Evolutionary conservation across 2,329 filamentous ascomycete genomes (phyloP).

Genomic region (Canariomyces notabilis): DNA sequence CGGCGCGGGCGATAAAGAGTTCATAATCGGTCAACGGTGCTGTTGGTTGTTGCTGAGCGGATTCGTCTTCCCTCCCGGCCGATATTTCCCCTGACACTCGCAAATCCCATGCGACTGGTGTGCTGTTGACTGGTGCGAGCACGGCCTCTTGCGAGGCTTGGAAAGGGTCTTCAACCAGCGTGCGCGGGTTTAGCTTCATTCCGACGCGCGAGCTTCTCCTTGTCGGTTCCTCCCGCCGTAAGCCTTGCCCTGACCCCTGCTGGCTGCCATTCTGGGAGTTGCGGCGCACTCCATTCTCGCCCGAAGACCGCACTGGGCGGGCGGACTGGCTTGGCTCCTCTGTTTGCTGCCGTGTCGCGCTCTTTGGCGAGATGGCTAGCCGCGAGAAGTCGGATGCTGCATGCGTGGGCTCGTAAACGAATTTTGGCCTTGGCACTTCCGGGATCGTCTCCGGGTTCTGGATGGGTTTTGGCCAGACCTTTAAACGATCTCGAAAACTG

Average conservation of each 20-base stretch:
- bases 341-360: slow-evolving; percentile 1
- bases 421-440: slow-evolving; percentile 17
- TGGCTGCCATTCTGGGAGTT: not conserved
- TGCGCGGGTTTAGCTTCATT: slow-evolving; percentile 7
- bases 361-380: slow-evolving; percentile 18
- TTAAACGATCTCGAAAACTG: slow-evolving; percentile 24
- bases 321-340: not conserved
- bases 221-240: not conserved
- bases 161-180: slow-evolving; percentile 8
- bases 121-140: slow-evolving; percentile 4
- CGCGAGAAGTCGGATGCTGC: slow-evolving; percentile 31
- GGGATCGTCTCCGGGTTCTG: slow-evolving; percentile 23
- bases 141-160: slow-evolving; percentile 4
- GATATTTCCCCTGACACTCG: not conserved
- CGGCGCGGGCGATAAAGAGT: slow-evolving; percentile 27
- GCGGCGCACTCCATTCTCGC: slow-evolving; percentile 2
- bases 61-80: not conserved
- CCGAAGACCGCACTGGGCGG: slow-evolving; percentile 2
- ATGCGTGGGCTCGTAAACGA: slow-evolving; percentile 28
- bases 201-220: not conserved
- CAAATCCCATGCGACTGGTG: not conserved
- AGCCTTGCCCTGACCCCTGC: not conserved
- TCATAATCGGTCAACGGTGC: slow-evolving; percentile 24
- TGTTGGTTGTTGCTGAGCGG: not conserved
- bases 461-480: slow-evolving; percentile 14